These are phyloP conservation scores for Dianthus caryophyllus DNA, from an alignment of 148 eudicot genomes.

Conservation along the genomic window DNA sequence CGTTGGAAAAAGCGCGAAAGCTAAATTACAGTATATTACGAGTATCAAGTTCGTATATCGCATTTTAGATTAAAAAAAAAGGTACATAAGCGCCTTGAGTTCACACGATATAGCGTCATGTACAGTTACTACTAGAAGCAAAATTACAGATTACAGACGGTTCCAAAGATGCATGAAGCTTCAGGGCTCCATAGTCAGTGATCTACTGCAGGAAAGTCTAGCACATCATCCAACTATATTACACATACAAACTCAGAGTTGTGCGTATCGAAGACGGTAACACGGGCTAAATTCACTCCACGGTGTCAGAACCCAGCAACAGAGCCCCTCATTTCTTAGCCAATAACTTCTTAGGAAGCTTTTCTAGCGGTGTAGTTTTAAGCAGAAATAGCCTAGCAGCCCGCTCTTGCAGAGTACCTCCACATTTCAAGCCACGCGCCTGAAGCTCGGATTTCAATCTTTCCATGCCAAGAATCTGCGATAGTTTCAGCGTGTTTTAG, in stretches of 20 bases:
- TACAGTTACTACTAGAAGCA: conserved; percentile 7
- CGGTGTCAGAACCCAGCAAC: not conserved
- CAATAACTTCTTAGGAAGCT: conserved; percentile 86
- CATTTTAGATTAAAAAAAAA: not conserved
- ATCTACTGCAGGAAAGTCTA: not conserved
- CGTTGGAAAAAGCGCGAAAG: not conserved
- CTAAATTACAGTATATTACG: not conserved
- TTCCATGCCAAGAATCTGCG: conserved; percentile 85
- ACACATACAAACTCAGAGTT: conserved; percentile 6
- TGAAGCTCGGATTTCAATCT: conserved; percentile 81
- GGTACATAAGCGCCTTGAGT: too few relatives aligned
- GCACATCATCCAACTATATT: conserved; percentile 2
- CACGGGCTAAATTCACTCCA: not conserved
- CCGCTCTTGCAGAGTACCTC: conserved; percentile 93
- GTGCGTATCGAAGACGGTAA: not conserved
- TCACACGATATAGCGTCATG: not conserved
- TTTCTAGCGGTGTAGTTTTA: conserved; percentile 82
- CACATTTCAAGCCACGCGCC: conserved; percentile 77
- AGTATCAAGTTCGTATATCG: not conserved
- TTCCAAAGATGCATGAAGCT: not conserved
- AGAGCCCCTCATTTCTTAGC: conserved; percentile 71
- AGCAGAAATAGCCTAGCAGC: conserved; percentile 93
- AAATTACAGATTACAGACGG: conserved; percentile 3
- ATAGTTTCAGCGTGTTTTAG: too few relatives aligned
- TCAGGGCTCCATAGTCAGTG: not conserved